Evolutionary conservation across 495 filamentous ascomycete species (phyloP).

Genomic region (Collariella sp.): DNA sequence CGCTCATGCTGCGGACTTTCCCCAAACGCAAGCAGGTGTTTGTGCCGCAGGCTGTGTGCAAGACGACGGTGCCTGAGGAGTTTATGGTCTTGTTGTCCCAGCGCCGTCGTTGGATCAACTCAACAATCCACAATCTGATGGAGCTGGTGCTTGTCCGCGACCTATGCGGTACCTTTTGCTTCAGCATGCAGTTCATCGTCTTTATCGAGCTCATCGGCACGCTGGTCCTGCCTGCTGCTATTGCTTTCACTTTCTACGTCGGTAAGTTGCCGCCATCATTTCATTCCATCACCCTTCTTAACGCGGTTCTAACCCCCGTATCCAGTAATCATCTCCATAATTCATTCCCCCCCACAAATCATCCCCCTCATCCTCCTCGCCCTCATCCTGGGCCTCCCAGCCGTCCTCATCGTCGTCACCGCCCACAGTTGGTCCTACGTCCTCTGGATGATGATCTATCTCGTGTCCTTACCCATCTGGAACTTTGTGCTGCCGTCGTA

Average conservation of each 20-base stretch:
- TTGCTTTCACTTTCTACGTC: conserved; percentile 94
- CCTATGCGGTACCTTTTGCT: conserved; percentile 98
- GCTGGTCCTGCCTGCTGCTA: conserved; percentile 88
- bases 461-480: conserved; percentile 90
- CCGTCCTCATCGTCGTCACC: conserved; percentile 86
- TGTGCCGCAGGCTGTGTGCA: conserved; percentile 96
- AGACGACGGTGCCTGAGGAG: conserved; percentile 89
- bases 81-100: conserved; percentile 92
- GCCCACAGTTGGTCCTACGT: conserved; percentile 94
- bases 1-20: conserved; percentile 97
- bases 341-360: conserved; percentile 72
- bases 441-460: conserved; percentile 93
- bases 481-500: conserved; percentile 94
- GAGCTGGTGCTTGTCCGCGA: conserved; percentile 93
- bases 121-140: conserved; percentile 97
- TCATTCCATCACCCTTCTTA: neutral
- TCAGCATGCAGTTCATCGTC: conserved; percentile 99
- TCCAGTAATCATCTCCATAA: conserved; percentile 75
- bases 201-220: conserved; percentile 95
- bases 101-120: conserved; percentile 97
- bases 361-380: conserved; percentile 87
- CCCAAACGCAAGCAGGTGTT: conserved; percentile 99
- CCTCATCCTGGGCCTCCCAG: conserved; percentile 88
- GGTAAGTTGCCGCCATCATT: conserved; percentile 44
- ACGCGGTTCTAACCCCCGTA: conserved; percentile 12